phyloP scores from a whole-genome alignment of 352 stramenopile genomes.

The Phytophthora brassicae region DNA sequence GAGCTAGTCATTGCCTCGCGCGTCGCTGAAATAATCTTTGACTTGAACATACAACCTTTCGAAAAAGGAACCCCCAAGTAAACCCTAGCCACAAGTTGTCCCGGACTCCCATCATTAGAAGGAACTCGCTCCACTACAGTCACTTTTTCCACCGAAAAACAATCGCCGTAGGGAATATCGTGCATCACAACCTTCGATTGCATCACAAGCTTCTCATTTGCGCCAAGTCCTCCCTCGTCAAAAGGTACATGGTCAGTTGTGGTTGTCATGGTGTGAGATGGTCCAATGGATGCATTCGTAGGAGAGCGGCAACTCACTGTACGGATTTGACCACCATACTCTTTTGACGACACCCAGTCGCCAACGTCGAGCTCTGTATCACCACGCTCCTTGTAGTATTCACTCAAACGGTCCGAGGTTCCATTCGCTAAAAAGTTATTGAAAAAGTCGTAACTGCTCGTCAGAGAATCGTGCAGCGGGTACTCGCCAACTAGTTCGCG shows the following conservation, averaged over 20 bases:
- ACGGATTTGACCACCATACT: slow-evolving; percentile 71
- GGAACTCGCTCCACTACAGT: slow-evolving; percentile 51
- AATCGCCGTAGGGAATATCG: slow-evolving; percentile 87
- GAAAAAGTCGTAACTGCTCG: slow-evolving; percentile 59
- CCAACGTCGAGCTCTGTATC: slow-evolving; percentile 75
- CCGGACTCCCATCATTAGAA: slow-evolving; percentile 36
- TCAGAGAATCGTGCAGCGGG: slow-evolving; percentile 54
- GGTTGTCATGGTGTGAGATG: slow-evolving; percentile 81
- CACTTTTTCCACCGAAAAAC: slow-evolving; percentile 80
- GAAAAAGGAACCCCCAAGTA: slow-evolving; percentile 85
- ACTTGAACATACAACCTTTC: slow-evolving; percentile 90
- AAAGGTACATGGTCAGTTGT: slow-evolving; percentile 73
- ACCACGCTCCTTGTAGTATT: slow-evolving; percentile 71
- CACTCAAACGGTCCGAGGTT: slow-evolving; percentile 44
- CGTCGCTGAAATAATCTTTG: slow-evolving; percentile 86
- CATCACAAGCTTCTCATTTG: slow-evolving; percentile 56
- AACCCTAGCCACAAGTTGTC: slow-evolving; percentile 52
- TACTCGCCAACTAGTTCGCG: slow-evolving; percentile 75
- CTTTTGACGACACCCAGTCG: slow-evolving; percentile 61
- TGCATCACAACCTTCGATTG: slow-evolving; percentile 70
- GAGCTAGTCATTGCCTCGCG: slow-evolving; percentile 58
- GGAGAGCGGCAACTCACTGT: slow-evolving; percentile 67
- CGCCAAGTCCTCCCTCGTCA: slow-evolving; percentile 32
- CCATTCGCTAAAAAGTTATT: slow-evolving; percentile 67
- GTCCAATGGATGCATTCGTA: slow-evolving; percentile 83